A percentile compares a stretch with the other conserved stretches of the same genome.
phyloP scores from a whole-genome alignment of 2,329 filamentous ascomycete species.

The Neopestalotiopsis sp. region DNA sequence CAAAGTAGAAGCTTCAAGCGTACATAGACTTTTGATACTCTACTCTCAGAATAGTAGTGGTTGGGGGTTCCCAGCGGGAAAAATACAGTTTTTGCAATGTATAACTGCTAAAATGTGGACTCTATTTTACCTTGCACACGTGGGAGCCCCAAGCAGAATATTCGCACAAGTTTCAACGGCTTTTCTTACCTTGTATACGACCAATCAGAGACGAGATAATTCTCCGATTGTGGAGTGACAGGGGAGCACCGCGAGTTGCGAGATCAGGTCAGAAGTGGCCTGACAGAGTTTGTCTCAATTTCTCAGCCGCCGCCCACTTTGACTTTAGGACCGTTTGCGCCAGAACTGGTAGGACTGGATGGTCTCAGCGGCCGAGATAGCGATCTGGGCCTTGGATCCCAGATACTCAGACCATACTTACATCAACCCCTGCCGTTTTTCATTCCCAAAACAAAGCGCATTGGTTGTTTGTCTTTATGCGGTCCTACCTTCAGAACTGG shows the following conservation, averaged over 20 bases:
- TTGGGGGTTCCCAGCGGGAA: not conserved
- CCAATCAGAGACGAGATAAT: slow-evolving; percentile 2
- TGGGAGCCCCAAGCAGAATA: not conserved
- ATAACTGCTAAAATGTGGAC: not conserved
- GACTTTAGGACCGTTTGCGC: too few relatives aligned
- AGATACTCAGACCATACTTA: slow-evolving; percentile 11
- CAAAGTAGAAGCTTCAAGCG: not conserved
- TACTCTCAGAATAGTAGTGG: not conserved
- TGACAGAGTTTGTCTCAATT: slow-evolving; percentile 6
- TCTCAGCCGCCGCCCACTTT: not conserved
- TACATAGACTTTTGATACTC: not conserved
- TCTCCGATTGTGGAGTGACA: slow-evolving; percentile 7
- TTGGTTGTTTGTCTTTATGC: slow-evolving; percentile 13
- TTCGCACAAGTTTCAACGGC: not conserved
- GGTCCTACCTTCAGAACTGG: slow-evolving; percentile 9
- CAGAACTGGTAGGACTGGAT: too few relatives aligned
- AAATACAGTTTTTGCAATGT: not conserved
- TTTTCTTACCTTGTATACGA: not conserved
- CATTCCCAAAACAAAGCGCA: slow-evolving; percentile 6
- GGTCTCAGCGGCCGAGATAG: not conserved
- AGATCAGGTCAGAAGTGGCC: slow-evolving; percentile 16
- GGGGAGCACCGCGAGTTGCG: slow-evolving; percentile 13
- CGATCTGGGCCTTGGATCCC: slow-evolving; percentile 6
- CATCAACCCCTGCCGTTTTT: slow-evolving; percentile 6
- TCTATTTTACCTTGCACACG: not conserved